Evolutionary conservation across 805 yeast species (phyloP).

Genomic region (Saturnispora besseyi): DNA sequence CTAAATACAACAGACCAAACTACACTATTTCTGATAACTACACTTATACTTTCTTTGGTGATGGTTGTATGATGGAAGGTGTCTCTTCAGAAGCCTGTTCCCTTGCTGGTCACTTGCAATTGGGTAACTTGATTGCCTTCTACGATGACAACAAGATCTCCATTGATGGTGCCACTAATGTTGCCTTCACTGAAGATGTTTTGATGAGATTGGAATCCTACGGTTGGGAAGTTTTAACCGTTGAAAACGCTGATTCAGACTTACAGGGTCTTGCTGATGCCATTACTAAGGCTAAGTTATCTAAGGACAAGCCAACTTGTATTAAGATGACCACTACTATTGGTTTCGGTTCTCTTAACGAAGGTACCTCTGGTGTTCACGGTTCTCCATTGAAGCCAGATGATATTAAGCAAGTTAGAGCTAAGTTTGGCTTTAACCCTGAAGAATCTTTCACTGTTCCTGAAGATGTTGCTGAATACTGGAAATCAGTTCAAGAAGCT

Average conservation of each 20-base stretch:
- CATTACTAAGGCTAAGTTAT: conserved; percentile 69
- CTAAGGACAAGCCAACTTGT: conserved; percentile 77
- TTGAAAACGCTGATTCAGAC: conserved; percentile 76
- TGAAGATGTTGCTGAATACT: conserved; percentile 69
- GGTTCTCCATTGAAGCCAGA: conserved; percentile 94
- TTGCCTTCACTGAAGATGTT: conserved; percentile 92
- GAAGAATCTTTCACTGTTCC: conserved; percentile 71
- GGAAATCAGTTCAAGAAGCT: conserved; percentile 44
- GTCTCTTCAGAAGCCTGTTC: conserved; percentile 90
- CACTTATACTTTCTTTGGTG: conserved; percentile 83
- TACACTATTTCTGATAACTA: conserved; percentile 61
- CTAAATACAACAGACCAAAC: conserved; percentile 86
- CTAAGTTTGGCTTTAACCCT: conserved; percentile 82
- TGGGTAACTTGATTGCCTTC: conserved; percentile 87
- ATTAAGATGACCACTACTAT: conserved; percentile 85
- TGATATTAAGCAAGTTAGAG: conserved; percentile 81
- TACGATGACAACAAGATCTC: conserved; percentile 97
- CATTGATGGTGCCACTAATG: conserved; percentile 86
- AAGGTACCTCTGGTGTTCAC: conserved; percentile 89
- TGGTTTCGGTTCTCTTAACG: conserved; percentile 82
- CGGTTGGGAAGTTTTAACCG: conserved; percentile 84
- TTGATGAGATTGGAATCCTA: conserved; percentile 75
- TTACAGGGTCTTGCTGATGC: conserved; percentile 59
- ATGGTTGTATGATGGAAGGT: conserved; percentile 98
- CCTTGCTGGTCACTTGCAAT: conserved; percentile 90